Conservation (phyloP, 2,329 filamentous ascomycete genomes). For the Thermoascus crustaceus region DNA sequence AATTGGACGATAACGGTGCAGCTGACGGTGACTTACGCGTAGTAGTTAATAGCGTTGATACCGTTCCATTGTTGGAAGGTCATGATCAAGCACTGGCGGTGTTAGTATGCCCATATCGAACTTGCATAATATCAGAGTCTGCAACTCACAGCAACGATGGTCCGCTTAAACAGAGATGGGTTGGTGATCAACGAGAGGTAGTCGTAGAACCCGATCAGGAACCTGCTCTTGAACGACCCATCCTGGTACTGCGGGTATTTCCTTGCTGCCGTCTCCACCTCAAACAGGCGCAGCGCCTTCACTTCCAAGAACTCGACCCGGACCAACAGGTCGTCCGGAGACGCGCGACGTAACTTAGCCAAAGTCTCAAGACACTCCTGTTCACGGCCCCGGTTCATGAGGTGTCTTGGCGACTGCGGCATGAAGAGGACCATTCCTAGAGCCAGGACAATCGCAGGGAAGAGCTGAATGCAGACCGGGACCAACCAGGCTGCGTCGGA, state of each 20-base stretch:
- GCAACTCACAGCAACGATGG: constrained; percentile 39
- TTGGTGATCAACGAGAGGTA: constrained; percentile 26
- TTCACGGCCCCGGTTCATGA: constrained; percentile 61
- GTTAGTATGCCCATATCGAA: too few species aligned
- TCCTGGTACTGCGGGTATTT: constrained; percentile 59
- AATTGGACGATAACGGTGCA: not conserved
- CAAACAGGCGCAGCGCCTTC: constrained; percentile 65
- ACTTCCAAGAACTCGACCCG: constrained; percentile 72
- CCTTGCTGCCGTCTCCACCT: constrained; percentile 58
- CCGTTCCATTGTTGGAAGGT: constrained; percentile 44
- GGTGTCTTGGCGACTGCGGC: constrained; percentile 68
- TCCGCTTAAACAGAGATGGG: constrained; percentile 29
- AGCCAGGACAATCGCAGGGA: constrained; percentile 58
- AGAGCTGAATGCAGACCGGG: constrained; percentile 63
- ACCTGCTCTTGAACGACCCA: constrained; percentile 53
- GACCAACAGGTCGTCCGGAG: constrained; percentile 59
- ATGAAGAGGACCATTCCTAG: constrained; percentile 64
- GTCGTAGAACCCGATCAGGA: constrained; percentile 53
- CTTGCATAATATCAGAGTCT: too few species aligned
- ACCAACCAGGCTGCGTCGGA: constrained; percentile 64
- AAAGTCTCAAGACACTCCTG: constrained; percentile 57
- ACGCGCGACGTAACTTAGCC: constrained; percentile 55
- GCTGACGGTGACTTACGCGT: constrained; percentile 18
- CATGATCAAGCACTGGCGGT: constrained; percentile 36
- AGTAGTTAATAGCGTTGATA: constrained; percentile 38